Evolutionary conservation across 805 yeast genomes (phyloP).

Genomic region (Myxozyma mucilagina): DNA sequence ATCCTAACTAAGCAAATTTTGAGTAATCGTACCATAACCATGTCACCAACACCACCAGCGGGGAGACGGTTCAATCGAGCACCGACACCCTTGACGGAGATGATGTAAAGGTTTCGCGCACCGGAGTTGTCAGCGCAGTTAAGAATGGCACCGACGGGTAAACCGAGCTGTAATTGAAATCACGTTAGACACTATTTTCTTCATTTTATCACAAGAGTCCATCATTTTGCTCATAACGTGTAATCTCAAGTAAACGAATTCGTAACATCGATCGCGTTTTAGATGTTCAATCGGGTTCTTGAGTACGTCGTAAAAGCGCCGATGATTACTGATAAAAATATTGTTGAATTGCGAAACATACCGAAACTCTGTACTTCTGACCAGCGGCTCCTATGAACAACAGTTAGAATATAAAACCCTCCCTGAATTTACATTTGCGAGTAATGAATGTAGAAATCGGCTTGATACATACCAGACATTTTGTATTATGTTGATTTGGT

Average conservation of each 20-base stretch:
- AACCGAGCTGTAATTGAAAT: constrained; percentile 70
- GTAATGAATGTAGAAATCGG: constrained; percentile 41
- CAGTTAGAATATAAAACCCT: constrained; percentile 24
- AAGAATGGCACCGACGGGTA: constrained; percentile 99
- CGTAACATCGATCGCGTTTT: background rate
- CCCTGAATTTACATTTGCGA: background rate
- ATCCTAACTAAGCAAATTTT: background rate
- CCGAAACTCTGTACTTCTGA: constrained; percentile 99
- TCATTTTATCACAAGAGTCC: background rate
- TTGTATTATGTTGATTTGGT: constrained; percentile 1
- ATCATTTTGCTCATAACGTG: background rate
- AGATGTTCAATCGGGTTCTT: too few relatives aligned
- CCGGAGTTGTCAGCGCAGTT: constrained; percentile 99
- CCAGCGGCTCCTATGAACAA: constrained; percentile 79
- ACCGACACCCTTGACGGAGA: constrained; percentile 99
- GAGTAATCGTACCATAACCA: constrained; percentile 67
- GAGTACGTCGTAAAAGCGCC: too few relatives aligned
- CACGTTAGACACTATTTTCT: background rate
- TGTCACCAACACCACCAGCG: constrained; percentile 99
- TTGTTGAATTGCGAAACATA: constrained; percentile 51
- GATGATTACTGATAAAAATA: too few relatives aligned
- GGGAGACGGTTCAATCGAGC: constrained; percentile 99
- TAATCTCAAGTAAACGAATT: background rate
- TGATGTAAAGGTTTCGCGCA: constrained; percentile 98
- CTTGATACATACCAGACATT: constrained; percentile 46